Evolutionary conservation across 2,329 filamentous ascomycete species (phyloP).

Genomic region (Phyllosticta capitalensis): DNA sequence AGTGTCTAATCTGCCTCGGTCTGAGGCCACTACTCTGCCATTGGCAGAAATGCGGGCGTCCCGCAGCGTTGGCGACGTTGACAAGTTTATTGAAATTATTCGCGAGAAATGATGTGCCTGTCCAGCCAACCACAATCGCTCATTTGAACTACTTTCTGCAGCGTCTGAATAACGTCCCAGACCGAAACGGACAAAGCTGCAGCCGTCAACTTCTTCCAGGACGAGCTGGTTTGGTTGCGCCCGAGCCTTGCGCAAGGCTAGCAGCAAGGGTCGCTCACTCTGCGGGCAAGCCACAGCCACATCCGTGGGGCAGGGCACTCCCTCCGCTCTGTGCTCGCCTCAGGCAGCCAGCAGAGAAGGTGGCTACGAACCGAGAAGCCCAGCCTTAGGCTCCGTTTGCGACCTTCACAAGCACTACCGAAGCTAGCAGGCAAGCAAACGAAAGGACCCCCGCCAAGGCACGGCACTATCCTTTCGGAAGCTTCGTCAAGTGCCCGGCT

Average conservation of each 20-base stretch:
- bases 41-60: background rate
- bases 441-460: too few relatives aligned
- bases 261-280: background rate
- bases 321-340: background rate
- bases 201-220: background rate
- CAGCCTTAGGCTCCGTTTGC: background rate
- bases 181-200: background rate
- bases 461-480: too few relatives aligned
- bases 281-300: background rate
- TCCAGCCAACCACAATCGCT: background rate
- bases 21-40: background rate
- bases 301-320: background rate
- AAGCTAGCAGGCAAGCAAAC: too few relatives aligned
- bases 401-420: too few relatives aligned
- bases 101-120: background rate
- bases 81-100: background rate
- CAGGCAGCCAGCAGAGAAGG: background rate
- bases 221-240: background rate
- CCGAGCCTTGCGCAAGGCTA: background rate
- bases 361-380: background rate
- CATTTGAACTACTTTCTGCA: background rate
- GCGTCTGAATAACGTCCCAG: background rate
- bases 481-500: too few relatives aligned
- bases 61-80: background rate
- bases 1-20: background rate